Evolutionary conservation across 2,329 filamentous ascomycete genomes (phyloP), one percentile per base, ranked within the genome.

Genomic region (Didymellaceae sp.): DNA sequence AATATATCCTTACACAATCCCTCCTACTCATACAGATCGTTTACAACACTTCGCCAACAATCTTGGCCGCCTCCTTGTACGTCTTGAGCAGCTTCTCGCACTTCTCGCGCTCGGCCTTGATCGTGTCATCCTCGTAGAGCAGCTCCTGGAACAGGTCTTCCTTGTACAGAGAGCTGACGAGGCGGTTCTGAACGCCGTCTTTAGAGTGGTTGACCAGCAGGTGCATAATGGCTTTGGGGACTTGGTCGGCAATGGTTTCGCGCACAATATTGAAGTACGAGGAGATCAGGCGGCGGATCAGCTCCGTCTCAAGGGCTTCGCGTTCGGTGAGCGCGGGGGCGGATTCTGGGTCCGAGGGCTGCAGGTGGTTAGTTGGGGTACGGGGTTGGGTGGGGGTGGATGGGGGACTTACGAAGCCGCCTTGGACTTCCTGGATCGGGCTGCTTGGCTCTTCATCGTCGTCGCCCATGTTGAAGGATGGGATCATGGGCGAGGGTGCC

Each of bases 221-320:
- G 73, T 99, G 94, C 94, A 99, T 99, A 63, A 99, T 89, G 5
- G 94, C 94, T 78, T 99, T 99, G 61, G 94, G 94, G 9, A 99
- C 94, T 77, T 97, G 93, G 72, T 99, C 94, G 34, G 93, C 93
- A 65, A 97, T 96, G n/a, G 91, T 93, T 76, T 99, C 94, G 57
- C 94, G 90, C 37, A 99, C 94, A 67, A 99, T 99, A 74, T 96
- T 96, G 81, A 99, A 99, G 80, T 99, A 99, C 1, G 92, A 97
- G 24, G 90, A 96, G 73, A 99, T 99, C 48, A 99, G 84, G 37
- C 92, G 90, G 37, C 93, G 89, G 72, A 99, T 99, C 31, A 99
- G 86, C 75, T 99, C 94, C 8, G 94, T 97, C 77, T 99, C 94
- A 79, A 99, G 89, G 34, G 91, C 89, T 77, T 99, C 94, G 43